A percentile compares a stretch with the other conserved stretches of the same genome.
Conservation (phyloP, 2,329 filamentous ascomycete species). For the Gremmenia infestans region DNA sequence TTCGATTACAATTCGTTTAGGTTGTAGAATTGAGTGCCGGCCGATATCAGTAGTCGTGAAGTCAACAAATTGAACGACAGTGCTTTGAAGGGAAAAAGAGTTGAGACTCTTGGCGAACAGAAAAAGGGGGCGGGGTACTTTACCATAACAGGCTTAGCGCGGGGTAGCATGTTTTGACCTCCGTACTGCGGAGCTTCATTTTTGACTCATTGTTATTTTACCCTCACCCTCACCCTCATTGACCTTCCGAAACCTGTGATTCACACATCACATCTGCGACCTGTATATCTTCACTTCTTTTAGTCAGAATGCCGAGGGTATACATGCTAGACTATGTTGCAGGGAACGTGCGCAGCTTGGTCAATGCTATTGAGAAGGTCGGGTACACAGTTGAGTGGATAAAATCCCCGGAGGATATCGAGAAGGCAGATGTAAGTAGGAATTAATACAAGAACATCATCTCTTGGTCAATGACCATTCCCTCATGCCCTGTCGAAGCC, state of each 20-base stretch:
- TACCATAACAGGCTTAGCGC: no score
- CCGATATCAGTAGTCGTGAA: no score
- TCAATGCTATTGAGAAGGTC: conserved; percentile 94
- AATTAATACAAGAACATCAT: background rate
- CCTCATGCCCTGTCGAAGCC: background rate
- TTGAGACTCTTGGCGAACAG: no score
- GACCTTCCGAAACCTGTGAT: background rate
- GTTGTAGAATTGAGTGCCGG: no score
- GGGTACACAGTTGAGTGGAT: conserved; percentile 95
- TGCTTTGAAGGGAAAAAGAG: no score
- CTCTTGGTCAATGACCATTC: background rate
- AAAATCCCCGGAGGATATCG: conserved; percentile 74
- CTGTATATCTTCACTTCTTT: background rate
- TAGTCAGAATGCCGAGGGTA: conserved; percentile 61
- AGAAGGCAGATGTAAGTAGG: conserved; percentile 69
- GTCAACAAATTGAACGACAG: no score
- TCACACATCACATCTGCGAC: background rate
- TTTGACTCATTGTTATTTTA: background rate
- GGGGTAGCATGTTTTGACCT: no score
- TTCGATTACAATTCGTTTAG: no score
- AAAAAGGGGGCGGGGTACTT: no score
- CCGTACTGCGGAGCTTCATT: background rate
- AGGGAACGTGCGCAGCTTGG: conserved; percentile 91
- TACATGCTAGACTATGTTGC: conserved; percentile 85
- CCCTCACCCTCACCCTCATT: background rate